Conservation (phyloP, 495 filamentous ascomycete species). For the Platismatia glauca region DNA sequence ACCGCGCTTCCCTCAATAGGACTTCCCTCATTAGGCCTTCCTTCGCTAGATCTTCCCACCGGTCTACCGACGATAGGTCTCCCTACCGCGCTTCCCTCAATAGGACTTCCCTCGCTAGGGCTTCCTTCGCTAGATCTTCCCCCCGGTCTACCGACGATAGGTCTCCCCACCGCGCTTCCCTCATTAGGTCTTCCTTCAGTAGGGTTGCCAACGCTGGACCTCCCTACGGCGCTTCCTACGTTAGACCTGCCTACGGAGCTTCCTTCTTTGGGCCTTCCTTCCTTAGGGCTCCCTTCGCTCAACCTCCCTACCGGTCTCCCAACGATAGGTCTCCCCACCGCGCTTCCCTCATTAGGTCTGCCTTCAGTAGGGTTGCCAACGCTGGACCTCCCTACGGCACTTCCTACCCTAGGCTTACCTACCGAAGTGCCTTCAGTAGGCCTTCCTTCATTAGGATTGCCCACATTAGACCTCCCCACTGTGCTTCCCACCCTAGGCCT, state of each 20-base stretch:
- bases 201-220: neutral
- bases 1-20: neutral
- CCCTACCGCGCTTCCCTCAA: neutral
- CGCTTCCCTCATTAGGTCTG: neutral
- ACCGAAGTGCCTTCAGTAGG: neutral
- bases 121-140: neutral
- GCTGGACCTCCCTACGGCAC: too few relatives aligned
- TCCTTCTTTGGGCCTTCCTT: neutral
- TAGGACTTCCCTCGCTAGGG: neutral
- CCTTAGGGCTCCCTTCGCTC: neutral
- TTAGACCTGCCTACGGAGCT: neutral
- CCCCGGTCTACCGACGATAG: neutral
- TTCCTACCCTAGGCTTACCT: too few relatives aligned
- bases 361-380: neutral
- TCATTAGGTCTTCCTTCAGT: neutral
- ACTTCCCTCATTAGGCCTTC: neutral
- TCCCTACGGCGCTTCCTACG: neutral
- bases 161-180: neutral
- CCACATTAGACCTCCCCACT: neutral
- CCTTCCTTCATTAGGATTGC: neutral
- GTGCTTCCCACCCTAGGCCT: neutral
- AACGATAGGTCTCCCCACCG: neutral
- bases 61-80: neutral
- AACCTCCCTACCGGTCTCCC: neutral
- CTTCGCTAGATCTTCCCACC: neutral